Evolutionary conservation across 2,329 filamentous ascomycete species (phyloP), one percentile per base, ranked within the genome.

Genomic region (Ophiosphaerella narmari): DNA sequence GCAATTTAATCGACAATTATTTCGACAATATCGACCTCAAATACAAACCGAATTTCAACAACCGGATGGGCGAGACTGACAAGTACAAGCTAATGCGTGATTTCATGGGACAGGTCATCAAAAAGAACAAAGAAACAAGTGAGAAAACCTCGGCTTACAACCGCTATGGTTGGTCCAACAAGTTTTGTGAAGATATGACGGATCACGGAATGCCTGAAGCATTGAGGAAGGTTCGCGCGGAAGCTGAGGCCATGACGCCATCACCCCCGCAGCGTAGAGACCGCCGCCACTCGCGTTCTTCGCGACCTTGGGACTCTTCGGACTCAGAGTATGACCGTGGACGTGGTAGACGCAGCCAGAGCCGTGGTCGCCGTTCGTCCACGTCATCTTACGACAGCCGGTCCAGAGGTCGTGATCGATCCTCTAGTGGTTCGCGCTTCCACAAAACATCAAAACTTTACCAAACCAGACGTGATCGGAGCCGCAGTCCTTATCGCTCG

Each of bases 141-240:
- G 83, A 88, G 2, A 74, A 86, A 2, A 68, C 86, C 6, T 79
- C 80, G 6, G 86, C 86, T 1, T 86, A 90, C 55, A 90, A 88
- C 1, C 95, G 95, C 70, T 95, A 95, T 67, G 91, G 91, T 53
- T 96, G 91, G 91, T 93, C 90, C 5, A 82, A 83, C 34, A 78
- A 78, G 1, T 94, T 96, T 60, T 95, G 90, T 68, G 80, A 90
- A 59, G 89, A 88, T 65, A 94, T 94, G 88, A 90, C 87, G 48
- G 60, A 59, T n/a, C 46, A 65, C 5, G 60, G 57, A 2, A 35
- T 66, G 7, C 66, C 67, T 8, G 54, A 63, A 31, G 59, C 41
- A 5, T 61, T 69, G 18, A 54, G 54, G 16, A 57, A 56, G 12
- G 52, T 54, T 23, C 57, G 67, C 14, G 62, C 66, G 21, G 57